Percentiles rank a stretch among this genome's conserved stretches.
phyloP scores from a whole-genome alignment of 495 filamentous ascomycete species.

The Ascobolus immersus region DNA sequence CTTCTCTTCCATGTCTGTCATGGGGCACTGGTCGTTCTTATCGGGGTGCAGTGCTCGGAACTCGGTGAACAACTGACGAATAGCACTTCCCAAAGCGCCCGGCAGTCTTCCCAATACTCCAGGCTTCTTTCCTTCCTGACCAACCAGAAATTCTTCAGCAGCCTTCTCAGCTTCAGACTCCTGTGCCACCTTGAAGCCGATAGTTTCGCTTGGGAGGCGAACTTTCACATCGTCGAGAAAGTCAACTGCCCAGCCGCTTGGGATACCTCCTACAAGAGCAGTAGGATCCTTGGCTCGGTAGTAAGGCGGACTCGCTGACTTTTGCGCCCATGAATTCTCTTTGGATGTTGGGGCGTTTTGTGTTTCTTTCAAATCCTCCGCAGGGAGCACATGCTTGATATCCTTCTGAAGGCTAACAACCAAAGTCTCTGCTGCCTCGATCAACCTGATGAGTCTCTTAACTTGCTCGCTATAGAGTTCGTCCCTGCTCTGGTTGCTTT shows the following conservation, averaged over 20 bases:
- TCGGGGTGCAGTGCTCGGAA: constrained; percentile 6
- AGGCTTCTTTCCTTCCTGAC: background rate
- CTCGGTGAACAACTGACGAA: constrained; percentile 9
- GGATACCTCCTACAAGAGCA: constrained; percentile 20
- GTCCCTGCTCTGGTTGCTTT: background rate
- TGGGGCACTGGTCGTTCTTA: background rate
- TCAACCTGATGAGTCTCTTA: background rate
- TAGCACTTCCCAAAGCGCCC: constrained; percentile 2
- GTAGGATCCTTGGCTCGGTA: constrained; percentile 22
- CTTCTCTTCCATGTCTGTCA: no score
- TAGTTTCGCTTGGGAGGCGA: constrained; percentile 15
- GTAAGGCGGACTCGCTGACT: constrained; percentile 7
- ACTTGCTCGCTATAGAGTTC: constrained; percentile 1
- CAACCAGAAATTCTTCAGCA: no score
- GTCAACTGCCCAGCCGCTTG: constrained; percentile 22
- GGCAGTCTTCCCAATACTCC: constrained; percentile 7
- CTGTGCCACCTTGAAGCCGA: background rate
- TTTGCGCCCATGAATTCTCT: constrained; percentile 2
- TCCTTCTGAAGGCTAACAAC: constrained; percentile 1
- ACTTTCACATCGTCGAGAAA: constrained; percentile 19
- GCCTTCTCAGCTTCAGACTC: background rate
- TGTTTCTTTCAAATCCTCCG: constrained; percentile 3
- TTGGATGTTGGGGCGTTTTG: constrained; percentile 4
- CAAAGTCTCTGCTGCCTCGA: background rate
- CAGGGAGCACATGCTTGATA: constrained; percentile 1